phyloP scores from a whole-genome alignment of 768 basidiomycete species.

The Austroboletus festivus region DNA sequence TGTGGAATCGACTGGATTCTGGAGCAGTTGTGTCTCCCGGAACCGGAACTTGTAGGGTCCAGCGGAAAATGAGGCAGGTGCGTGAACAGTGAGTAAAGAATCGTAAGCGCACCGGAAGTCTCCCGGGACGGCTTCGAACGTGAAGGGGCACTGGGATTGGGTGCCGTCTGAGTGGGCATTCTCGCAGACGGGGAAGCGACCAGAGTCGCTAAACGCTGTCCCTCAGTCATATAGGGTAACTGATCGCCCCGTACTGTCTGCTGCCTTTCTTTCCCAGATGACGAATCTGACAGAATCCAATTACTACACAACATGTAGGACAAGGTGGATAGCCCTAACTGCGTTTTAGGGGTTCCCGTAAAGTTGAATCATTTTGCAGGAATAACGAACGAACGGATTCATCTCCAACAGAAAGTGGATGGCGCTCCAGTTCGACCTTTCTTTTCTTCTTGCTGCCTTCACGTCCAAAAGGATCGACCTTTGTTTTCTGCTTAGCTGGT shows the following conservation, averaged over 20 bases:
- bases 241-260: not conserved
- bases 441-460: conserved; percentile 44
- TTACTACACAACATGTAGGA: conserved; percentile 2
- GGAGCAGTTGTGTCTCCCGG: conserved; percentile 3
- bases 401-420: not conserved
- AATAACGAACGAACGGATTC: not conserved
- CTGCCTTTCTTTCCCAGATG: conserved; percentile 6
- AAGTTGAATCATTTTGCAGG: not conserved
- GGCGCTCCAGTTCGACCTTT: conserved; percentile 26
- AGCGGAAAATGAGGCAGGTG: conserved; percentile 13
- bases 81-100: conserved; percentile 4
- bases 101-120: conserved; percentile 17
- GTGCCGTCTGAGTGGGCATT: conserved; percentile 7
- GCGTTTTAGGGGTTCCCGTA: not conserved
- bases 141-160: not conserved
- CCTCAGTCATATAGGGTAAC: not conserved
- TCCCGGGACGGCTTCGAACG: conserved; percentile 5
- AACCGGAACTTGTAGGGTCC: conserved; percentile 14
- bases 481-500: conserved; percentile 57
- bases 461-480: conserved; percentile 53
- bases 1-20: conserved; percentile 5
- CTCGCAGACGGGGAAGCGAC: conserved; percentile 2
- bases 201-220: not conserved
- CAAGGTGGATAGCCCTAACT: conserved; percentile 12
- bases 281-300: conserved; percentile 3